phyloP scores from a whole-genome alignment of 2,329 filamentous ascomycete species.

The Cordyceps militaris region DNA sequence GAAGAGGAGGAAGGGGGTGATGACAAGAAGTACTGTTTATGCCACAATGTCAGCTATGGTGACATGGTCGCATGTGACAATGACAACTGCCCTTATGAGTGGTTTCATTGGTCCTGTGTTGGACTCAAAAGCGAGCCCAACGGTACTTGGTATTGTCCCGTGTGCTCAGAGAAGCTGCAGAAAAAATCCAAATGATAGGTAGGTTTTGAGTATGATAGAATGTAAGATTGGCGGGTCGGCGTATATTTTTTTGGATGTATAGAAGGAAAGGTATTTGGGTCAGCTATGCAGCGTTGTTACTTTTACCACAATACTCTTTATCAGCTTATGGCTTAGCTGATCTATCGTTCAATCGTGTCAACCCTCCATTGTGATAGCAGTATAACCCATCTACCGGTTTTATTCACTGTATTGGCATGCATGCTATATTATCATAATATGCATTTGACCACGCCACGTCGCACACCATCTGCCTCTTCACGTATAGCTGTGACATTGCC shows the following conservation, averaged over 20 bases:
- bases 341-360: background rate
- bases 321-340: background rate
- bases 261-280: background rate
- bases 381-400: background rate
- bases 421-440: constrained; percentile 22
- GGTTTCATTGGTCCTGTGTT: constrained; percentile 79
- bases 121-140: constrained; percentile 61
- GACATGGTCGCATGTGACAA: constrained; percentile 90
- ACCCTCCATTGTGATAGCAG: background rate
- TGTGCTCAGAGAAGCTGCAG: constrained; percentile 48
- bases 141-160: constrained; percentile 61
- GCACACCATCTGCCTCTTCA: constrained; percentile 55
- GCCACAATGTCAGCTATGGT: constrained; percentile 75
- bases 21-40: constrained; percentile 77
- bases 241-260: background rate
- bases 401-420: background rate
- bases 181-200: constrained; percentile 28
- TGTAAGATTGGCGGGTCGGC: background rate
- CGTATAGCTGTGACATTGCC: constrained; percentile 42
- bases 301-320: background rate
- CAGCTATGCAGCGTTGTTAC: background rate
- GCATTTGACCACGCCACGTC: constrained; percentile 53
- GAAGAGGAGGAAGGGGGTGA: constrained; percentile 65
- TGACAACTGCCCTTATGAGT: constrained; percentile 71
- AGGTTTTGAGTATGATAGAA: background rate